phyloP scores from a whole-genome alignment of 805 yeast species.

The Hanseniaspora lindneri region DNA sequence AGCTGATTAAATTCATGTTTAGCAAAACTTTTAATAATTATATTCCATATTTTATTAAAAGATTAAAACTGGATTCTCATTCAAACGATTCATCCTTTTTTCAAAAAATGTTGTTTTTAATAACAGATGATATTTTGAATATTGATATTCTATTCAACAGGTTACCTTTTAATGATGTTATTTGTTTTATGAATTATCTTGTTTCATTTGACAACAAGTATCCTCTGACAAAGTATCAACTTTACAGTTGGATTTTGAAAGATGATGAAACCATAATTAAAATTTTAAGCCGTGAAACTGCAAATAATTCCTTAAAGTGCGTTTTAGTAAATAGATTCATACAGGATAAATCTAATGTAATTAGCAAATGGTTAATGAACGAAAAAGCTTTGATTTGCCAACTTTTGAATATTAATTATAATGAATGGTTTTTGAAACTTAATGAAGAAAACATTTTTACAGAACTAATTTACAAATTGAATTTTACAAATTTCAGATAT shows the following conservation, averaged over 20 bases:
- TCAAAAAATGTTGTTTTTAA: not conserved
- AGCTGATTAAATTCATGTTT: constrained; percentile 2
- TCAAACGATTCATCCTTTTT: constrained; percentile 1
- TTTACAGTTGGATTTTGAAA: not conserved
- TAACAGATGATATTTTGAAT: constrained; percentile 4
- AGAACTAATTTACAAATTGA: constrained; percentile 5
- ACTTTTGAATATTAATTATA: constrained; percentile 2
- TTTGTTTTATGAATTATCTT: not conserved
- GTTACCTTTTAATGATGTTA: constrained; percentile 1
- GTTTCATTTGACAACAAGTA: not conserved
- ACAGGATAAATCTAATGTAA: not conserved
- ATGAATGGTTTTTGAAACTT: constrained; percentile 2
- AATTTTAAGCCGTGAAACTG: not conserved
- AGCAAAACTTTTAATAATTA: constrained; percentile 11
- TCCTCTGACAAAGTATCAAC: not conserved
- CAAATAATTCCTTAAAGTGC: not conserved
- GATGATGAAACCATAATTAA: not conserved
- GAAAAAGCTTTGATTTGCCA: constrained; percentile 5
- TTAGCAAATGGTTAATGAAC: constrained; percentile 8
- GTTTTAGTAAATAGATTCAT: not conserved
- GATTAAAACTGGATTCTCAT: constrained; percentile 12
- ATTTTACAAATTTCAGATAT: constrained; percentile 2
- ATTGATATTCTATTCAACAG: constrained; percentile 1
- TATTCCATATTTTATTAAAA: constrained; percentile 14
- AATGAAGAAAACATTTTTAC: constrained; percentile 11